These are phyloP conservation scores for Aspergillus sergii DNA, from an alignment of 2,329 filamentous ascomycete genomes.

Conservation along the genomic window DNA sequence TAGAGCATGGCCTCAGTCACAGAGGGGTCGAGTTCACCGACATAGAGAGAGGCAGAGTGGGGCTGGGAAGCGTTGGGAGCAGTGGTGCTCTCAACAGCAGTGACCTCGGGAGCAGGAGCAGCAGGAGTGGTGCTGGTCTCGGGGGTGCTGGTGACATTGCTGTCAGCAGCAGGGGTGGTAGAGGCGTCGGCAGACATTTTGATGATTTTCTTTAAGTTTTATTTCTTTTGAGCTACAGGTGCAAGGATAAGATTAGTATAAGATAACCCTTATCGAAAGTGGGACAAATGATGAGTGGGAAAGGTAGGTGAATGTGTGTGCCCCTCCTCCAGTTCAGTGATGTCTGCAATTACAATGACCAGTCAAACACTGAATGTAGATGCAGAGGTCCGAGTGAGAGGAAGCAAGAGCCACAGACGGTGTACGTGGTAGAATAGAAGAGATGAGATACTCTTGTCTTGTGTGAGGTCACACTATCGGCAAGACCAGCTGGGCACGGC, in stretches of 20 bases:
- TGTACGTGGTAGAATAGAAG: background rate
- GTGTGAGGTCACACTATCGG: background rate
- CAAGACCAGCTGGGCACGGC: background rate
- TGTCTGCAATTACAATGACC: background rate
- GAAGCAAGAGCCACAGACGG: background rate
- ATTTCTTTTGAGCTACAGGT: conserved; percentile 16
- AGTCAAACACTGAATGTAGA: background rate
- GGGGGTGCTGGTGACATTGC: conserved; percentile 62
- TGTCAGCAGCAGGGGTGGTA: conserved; percentile 68
- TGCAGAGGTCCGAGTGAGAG: background rate
- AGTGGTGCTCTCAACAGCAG: conserved; percentile 52
- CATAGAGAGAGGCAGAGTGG: conserved; percentile 97
- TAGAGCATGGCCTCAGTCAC: conserved; percentile 99
- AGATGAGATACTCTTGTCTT: background rate
- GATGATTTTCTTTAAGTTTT: conserved; percentile 62
- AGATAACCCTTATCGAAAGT: conserved; percentile 10
- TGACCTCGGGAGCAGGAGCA: conserved; percentile 63
- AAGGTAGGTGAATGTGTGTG: background rate
- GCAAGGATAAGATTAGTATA: conserved; percentile 10
- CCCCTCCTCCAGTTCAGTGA: background rate
- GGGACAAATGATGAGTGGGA: background rate
- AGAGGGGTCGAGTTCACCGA: conserved; percentile 95
- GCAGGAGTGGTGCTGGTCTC: conserved; percentile 64
- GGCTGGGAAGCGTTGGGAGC: conserved; percentile 77
- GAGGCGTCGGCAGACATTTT: conserved; percentile 80